Percentiles rank a stretch among this genome's conserved stretches.
Evolutionary conservation across 129 eudicot genomes (phyloP).

Genomic region (Arctium minus): DNA sequence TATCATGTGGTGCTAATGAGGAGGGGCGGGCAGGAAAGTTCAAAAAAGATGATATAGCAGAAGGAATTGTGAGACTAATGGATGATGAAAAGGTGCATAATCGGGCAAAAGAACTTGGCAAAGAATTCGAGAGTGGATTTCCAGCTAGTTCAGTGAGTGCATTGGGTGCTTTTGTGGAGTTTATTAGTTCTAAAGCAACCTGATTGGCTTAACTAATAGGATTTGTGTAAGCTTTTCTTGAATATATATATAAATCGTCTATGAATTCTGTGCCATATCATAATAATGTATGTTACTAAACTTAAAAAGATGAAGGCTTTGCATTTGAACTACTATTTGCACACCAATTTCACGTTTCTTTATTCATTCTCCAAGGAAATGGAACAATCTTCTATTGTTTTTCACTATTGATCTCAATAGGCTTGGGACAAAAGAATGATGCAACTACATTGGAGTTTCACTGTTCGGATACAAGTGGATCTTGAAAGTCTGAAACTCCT

Average conservation of each 20-base stretch:
- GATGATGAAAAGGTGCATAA: conserved; percentile 47
- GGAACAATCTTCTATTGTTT: no score
- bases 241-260: background rate
- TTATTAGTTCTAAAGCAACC: conserved; percentile 35
- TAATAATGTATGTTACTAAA: background rate
- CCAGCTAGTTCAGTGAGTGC: conserved; percentile 60
- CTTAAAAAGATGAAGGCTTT: background rate
- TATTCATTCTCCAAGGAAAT: background rate
- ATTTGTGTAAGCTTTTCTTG: background rate
- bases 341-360: background rate
- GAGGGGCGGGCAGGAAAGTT: conserved; percentile 29
- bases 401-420: no score
- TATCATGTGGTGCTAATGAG: conserved; percentile 21
- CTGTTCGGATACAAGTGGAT: no score
- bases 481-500: no score
- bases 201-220: background rate
- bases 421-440: no score
- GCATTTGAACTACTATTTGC: background rate
- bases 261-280: background rate
- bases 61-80: conserved; percentile 55
- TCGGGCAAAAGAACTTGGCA: conserved; percentile 26
- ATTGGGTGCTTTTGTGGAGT: conserved; percentile 54
- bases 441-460: no score
- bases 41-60: conserved; percentile 39
- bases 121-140: conserved; percentile 41